A percentile compares a stretch with the other conserved stretches of the same genome.
phyloP scores from a whole-genome alignment of 352 stramenopile genomes.

The Phytophthora sansomeana region DNA sequence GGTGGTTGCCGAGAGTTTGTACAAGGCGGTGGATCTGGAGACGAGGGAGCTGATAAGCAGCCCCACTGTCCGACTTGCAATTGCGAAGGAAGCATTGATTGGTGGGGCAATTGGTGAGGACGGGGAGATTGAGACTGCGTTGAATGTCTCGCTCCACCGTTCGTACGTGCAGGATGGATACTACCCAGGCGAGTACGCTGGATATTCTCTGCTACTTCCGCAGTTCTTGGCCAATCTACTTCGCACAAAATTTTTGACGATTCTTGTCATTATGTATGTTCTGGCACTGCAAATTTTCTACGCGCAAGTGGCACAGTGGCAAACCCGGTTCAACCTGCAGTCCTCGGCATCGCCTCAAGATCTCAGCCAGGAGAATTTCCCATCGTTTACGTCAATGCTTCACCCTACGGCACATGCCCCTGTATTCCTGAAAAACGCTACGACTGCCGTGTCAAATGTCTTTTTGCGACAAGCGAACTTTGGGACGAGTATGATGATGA shows the following conservation, averaged over 20 bases:
- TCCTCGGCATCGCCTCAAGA: slow-evolving; percentile 29
- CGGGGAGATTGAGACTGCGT: slow-evolving; percentile 17
- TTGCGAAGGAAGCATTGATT: slow-evolving; percentile 57
- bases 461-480: slow-evolving; percentile 11
- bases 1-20: slow-evolving; percentile 64
- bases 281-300: slow-evolving; percentile 72
- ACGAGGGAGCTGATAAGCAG: slow-evolving; percentile 53
- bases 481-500: slow-evolving; percentile 13
- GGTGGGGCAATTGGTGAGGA: slow-evolving; percentile 14
- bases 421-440: slow-evolving; percentile 37
- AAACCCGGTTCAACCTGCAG: slow-evolving; percentile 66
- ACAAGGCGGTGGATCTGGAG: slow-evolving; percentile 63
- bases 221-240: slow-evolving; percentile 60
- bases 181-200: slow-evolving; percentile 52
- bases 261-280: slow-evolving; percentile 73
- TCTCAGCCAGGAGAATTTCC: slow-evolving; percentile 47
- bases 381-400: slow-evolving; percentile 69
- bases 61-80: slow-evolving; percentile 47
- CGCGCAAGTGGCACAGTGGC: slow-evolving; percentile 72
- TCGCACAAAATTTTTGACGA: slow-evolving; percentile 48
- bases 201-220: slow-evolving; percentile 56
- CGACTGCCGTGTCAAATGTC: slow-evolving; percentile 6
- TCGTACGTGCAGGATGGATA: slow-evolving; percentile 64
- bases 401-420: slow-evolving; percentile 58
- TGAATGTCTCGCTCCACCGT: slow-evolving; percentile 49